Percentiles rank a stretch among this genome's conserved stretches.
These are phyloP conservation scores for Fistulinella staudtii DNA, from an alignment of 1,284 basidiomycete species.

Conservation along the genomic window DNA sequence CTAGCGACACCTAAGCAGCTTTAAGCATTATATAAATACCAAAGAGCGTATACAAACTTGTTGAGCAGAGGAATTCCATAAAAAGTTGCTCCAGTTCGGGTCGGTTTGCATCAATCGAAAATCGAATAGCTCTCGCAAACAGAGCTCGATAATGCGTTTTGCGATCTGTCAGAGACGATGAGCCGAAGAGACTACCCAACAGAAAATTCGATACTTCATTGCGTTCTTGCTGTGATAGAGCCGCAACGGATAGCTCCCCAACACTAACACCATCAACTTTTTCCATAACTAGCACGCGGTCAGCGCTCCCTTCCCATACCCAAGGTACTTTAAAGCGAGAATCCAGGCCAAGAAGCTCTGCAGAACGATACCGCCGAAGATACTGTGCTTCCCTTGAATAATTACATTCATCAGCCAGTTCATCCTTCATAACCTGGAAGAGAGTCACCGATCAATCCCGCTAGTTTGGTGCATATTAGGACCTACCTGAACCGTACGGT, in stretches of 20 bases:
- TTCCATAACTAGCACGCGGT: slow-evolving; percentile 88
- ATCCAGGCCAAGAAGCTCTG: slow-evolving; percentile 53
- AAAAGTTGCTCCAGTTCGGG: slow-evolving; percentile 97
- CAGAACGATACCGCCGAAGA: slow-evolving; percentile 58
- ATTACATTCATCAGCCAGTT: slow-evolving; percentile 94
- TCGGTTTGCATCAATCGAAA: slow-evolving; percentile 98
- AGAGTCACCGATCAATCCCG: not conserved
- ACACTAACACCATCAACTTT: slow-evolving; percentile 81
- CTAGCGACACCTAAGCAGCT: slow-evolving; percentile 67
- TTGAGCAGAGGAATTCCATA: slow-evolving; percentile 71
- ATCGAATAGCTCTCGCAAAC: slow-evolving; percentile 86
- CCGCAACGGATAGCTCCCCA: slow-evolving; percentile 55
- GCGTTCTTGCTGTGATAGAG: slow-evolving; percentile 60
- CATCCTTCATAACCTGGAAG: slow-evolving; percentile 76
- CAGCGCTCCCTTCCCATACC: slow-evolving; percentile 81
- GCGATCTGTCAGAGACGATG: slow-evolving; percentile 62
- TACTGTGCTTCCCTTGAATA: slow-evolving; percentile 86
- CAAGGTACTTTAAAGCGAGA: slow-evolving; percentile 79
- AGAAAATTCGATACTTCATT: slow-evolving; percentile 57
- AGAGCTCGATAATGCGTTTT: slow-evolving; percentile 77
- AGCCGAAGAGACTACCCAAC: not conserved
- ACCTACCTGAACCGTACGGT: slow-evolving; percentile 74
- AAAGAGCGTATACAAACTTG: slow-evolving; percentile 35
- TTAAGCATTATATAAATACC: not conserved
- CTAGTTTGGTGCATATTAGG: not conserved